phyloP scores from a whole-genome alignment of 2,329 filamentous ascomycete species.

The Apiospora koreana region DNA sequence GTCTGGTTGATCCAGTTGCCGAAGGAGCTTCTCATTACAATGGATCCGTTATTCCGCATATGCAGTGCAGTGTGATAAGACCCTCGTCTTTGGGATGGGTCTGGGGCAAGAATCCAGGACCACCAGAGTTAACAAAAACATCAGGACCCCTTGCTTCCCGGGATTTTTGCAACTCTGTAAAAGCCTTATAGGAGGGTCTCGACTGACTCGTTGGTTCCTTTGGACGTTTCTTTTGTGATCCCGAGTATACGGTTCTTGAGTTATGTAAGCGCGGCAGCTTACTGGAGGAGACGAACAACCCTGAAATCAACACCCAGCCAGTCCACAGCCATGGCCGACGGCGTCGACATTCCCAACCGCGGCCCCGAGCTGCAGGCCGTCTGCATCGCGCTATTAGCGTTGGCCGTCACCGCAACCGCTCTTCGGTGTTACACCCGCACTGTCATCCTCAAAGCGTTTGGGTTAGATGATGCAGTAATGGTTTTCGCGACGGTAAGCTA shows the following conservation, averaged over 20 bases:
- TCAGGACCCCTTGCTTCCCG: neutral
- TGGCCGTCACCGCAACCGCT: conserved; percentile 10
- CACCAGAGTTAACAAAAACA: neutral
- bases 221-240: neutral
- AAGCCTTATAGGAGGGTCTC: conserved; percentile 2
- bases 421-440: conserved; percentile 12
- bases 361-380: conserved; percentile 13
- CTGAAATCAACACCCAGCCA: neutral
- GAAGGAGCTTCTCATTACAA: neutral
- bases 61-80: neutral
- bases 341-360: conserved; percentile 12
- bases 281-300: neutral
- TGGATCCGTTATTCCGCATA: conserved; percentile 6
- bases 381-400: conserved; percentile 11
- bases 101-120: conserved; percentile 1
- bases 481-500: conserved; percentile 12
- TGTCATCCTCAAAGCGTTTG: conserved; percentile 14
- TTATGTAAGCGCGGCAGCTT: neutral
- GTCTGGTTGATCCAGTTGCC: neutral
- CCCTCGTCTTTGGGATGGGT: neutral
- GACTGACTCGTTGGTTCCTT: neutral
- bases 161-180: neutral
- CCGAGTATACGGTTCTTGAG: neutral
- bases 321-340: neutral
- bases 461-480: conserved; percentile 16